Conservation (phyloP, 805 yeast species). For the Wickerhamiella brachini region DNA sequence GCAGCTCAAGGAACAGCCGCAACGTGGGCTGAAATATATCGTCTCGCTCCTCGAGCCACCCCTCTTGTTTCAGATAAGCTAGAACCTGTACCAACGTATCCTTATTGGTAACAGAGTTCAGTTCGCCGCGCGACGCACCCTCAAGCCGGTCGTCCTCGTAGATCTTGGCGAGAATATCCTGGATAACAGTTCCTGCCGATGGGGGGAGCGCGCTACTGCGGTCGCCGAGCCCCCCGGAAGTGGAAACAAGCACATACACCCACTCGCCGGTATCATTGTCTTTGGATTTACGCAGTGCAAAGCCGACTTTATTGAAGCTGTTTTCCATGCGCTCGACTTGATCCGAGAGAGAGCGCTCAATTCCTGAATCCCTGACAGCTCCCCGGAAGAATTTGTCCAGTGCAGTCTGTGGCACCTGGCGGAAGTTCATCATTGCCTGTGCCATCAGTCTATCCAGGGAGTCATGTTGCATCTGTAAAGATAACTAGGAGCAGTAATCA, state of each 20-base stretch:
- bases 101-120: background rate
- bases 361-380: background rate
- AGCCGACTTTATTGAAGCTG: conserved; percentile 5
- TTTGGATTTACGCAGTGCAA: conserved; percentile 6
- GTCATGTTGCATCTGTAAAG: background rate
- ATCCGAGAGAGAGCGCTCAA: background rate
- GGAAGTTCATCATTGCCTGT: background rate
- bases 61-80: background rate
- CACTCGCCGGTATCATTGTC: conserved; percentile 6
- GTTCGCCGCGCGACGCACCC: background rate
- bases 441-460: background rate
- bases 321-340: background rate
- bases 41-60: background rate
- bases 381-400: background rate
- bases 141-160: background rate
- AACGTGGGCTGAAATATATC: conserved; percentile 3
- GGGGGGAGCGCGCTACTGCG: background rate
- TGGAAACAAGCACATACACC: conserved; percentile 4
- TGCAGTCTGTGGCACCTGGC: background rate
- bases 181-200: background rate
- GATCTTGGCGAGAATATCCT: background rate
- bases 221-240: background rate
- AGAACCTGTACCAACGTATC: background rate
- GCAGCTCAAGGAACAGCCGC: conserved; percentile 8
- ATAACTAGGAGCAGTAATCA: no score